These are phyloP conservation scores for Balansia obtecta DNA, from an alignment of 2,329 filamentous ascomycete species.

Conservation along the genomic window DNA sequence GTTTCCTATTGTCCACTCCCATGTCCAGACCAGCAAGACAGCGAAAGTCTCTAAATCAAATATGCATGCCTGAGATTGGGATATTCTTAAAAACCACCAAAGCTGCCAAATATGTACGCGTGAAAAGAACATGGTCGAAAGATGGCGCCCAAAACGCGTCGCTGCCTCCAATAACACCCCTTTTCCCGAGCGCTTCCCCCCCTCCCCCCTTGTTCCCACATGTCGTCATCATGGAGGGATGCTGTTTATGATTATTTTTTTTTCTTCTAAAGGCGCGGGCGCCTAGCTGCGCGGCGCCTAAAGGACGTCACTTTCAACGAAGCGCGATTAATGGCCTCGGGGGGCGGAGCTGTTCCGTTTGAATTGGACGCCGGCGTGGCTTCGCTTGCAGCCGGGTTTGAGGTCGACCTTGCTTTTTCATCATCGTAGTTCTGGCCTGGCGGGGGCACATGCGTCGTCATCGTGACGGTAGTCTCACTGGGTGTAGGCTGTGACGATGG, in stretches of 20 bases:
- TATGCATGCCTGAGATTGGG: neutral
- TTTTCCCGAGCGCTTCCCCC: too few species aligned
- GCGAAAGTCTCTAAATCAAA: neutral
- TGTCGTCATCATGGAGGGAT: neutral
- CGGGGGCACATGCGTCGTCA: slow-evolving; percentile 3
- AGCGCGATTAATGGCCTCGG: neutral
- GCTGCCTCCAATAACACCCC: neutral
- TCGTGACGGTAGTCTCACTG: slow-evolving; percentile 1
- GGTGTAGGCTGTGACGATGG: neutral
- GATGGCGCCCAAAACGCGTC: neutral
- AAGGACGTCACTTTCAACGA: neutral
- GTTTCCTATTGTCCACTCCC: neutral
- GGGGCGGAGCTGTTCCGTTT: neutral
- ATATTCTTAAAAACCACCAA: neutral
- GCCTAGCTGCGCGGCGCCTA: neutral
- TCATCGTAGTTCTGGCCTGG: neutral
- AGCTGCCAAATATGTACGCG: slow-evolving; percentile 3
- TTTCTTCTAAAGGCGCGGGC: neutral
- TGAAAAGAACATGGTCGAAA: slow-evolving; percentile 1
- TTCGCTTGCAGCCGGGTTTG: too few species aligned
- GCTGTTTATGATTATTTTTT: neutral
- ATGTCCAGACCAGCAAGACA: neutral
- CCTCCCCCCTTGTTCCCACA: neutral
- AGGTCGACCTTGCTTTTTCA: neutral
- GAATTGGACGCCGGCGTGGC: neutral